Percentiles rank a stretch among this genome's conserved stretches.
Conservation (phyloP, 1,284 basidiomycete species). For the Earliella scabrosa region DNA sequence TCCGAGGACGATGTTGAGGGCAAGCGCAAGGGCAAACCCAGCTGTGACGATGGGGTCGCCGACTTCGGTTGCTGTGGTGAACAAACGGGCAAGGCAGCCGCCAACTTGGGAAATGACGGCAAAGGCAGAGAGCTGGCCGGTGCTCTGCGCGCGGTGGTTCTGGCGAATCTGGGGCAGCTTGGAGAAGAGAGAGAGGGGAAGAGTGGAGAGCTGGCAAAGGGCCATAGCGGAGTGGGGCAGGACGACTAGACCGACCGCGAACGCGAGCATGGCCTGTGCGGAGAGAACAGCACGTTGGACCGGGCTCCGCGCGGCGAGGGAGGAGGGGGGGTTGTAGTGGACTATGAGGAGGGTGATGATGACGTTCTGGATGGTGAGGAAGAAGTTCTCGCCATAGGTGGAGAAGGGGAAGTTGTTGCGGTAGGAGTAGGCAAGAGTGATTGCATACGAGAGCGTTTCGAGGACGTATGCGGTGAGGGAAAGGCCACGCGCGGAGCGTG, state of each 20-base stretch:
- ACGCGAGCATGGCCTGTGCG: slow-evolving; percentile 43
- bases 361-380: slow-evolving; percentile 85
- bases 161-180: slow-evolving; percentile 89
- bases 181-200: slow-evolving; percentile 84
- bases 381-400: slow-evolving; percentile 94
- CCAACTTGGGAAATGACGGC: slow-evolving; percentile 83
- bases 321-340: slow-evolving; percentile 44
- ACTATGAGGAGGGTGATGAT: slow-evolving; percentile 85
- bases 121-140: slow-evolving; percentile 90
- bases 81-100: slow-evolving; percentile 87
- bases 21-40: slow-evolving; percentile 80
- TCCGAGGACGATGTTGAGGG: slow-evolving; percentile 81
- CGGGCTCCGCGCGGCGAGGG: slow-evolving; percentile 18
- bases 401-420: slow-evolving; percentile 89
- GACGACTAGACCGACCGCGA: slow-evolving; percentile 50
- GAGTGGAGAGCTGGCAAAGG: slow-evolving; percentile 75
- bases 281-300: slow-evolving; percentile 36
- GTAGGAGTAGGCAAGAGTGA: slow-evolving; percentile 86
- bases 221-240: slow-evolving; percentile 60
- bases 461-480: slow-evolving; percentile 82
- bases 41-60: slow-evolving; percentile 79
- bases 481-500: slow-evolving; percentile 82
- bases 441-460: slow-evolving; percentile 87
- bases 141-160: slow-evolving; percentile 75
- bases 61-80: slow-evolving; percentile 89